Evolutionary conservation across 345 rosid genomes (phyloP), one percentile per base, ranked within the genome.

Genomic region (Gossypium mustelinum): DNA sequence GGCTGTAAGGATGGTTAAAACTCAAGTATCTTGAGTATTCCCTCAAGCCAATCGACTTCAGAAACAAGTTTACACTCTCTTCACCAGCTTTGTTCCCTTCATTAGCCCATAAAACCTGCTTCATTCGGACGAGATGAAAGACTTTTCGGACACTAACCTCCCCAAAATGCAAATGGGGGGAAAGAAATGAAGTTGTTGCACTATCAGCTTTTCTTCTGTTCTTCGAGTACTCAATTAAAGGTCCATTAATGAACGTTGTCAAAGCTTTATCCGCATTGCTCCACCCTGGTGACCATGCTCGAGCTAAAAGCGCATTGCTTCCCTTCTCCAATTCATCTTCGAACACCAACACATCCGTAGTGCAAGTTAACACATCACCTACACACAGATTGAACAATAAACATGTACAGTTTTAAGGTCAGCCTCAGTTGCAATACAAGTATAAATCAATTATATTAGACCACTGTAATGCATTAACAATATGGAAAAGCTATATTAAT

Each of bases 251-350:
- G 77, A 94, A 92, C 41, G 96, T 81, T 4, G 94, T 88, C 80
- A 94, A 84, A 75, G 98, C 94, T 83, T 85, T 94, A 74, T 94
- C 94, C 48, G 92, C 99, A 76, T 81, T 89, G 86, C 91, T 91
- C 99, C 99, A 94, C 7, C 99, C 97, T 0, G 99, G 98, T 60
- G 98, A 87, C 99, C 99, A 94, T 74, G 98, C 99, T 78, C 99
- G 89, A 71, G 99, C 88, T 56, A 92, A 97, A 81, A 94, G 92
- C 9, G 97, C 99, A 82, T 94, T 94, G 85, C 98, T 92, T 86
- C 93, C 99, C 76, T 84, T 94, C 87, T 94, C 99, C 41, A 78
- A 89, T 58, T 92, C 99, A 59, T 94, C 99, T 82, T 94, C 99
- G 76, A 94, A 94, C 22, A 86, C 86, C 84, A 94, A 79, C 45